phyloP scores from a whole-genome alignment of 2,329 filamentous ascomycete species.

The Diplodia scrobiculata region DNA sequence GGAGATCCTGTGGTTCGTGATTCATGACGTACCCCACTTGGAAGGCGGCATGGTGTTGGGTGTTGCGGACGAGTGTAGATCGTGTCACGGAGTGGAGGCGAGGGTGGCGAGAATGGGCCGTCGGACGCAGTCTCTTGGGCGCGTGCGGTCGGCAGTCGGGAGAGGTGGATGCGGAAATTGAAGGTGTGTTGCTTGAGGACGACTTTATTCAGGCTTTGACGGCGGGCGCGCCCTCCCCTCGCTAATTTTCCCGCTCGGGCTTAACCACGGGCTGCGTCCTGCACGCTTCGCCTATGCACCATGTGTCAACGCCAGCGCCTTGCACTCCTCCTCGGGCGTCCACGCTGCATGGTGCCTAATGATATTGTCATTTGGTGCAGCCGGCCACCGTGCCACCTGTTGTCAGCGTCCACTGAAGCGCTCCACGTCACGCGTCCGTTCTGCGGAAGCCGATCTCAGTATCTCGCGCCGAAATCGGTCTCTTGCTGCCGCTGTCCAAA shows the following conservation, averaged over 20 bases:
- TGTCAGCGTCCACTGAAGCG: conserved; percentile 13
- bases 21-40: conserved; percentile 47
- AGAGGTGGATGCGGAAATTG: conserved; percentile 28
- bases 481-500: conserved; percentile 13
- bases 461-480: conserved; percentile 12
- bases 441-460: conserved; percentile 12
- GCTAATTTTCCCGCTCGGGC: conserved; percentile 28
- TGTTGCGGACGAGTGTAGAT: conserved; percentile 11
- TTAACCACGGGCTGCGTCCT: background rate
- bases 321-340: background rate
- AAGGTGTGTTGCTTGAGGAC: conserved; percentile 20
- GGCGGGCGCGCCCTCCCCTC: conserved; percentile 6
- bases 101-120: conserved; percentile 2
- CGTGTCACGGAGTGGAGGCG: conserved; percentile 13
- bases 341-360: background rate
- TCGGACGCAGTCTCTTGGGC: conserved; percentile 12
- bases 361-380: background rate
- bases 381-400: background rate
- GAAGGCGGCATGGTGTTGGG: conserved; percentile 42
- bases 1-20: conserved; percentile 32
- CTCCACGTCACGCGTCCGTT: conserved; percentile 12
- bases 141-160: conserved; percentile 14
- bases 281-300: background rate
- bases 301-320: background rate
- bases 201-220: conserved; percentile 22